These are phyloP conservation scores for Perilla frutescens DNA, from an alignment of 257 asterid genomes.

Conservation along the genomic window DNA sequence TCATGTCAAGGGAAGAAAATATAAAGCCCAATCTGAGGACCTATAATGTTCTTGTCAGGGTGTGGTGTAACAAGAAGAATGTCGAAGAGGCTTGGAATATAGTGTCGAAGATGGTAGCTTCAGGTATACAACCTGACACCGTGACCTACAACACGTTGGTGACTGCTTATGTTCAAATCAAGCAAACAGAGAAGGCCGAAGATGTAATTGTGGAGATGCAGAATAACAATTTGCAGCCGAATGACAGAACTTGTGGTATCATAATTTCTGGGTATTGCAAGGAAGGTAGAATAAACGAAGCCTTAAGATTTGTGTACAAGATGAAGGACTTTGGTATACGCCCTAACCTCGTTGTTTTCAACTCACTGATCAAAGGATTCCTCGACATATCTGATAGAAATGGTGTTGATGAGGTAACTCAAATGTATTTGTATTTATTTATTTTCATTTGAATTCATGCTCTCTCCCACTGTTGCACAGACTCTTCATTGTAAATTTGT, in stretches of 20 bases:
- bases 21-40: constrained; percentile 64
- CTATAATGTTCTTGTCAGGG: constrained; percentile 67
- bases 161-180: constrained; percentile 57
- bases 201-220: constrained; percentile 61
- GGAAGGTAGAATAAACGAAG: constrained; percentile 65
- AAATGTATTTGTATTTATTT: background rate
- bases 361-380: constrained; percentile 71
- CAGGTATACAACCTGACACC: constrained; percentile 60
- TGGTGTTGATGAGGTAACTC: constrained; percentile 68
- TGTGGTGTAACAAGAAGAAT: constrained; percentile 66
- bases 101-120: constrained; percentile 56
- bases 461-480: background rate
- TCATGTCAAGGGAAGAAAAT: constrained; percentile 56
- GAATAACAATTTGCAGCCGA: constrained; percentile 58
- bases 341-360: constrained; percentile 63
- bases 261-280: constrained; percentile 68
- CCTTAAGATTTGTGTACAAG: constrained; percentile 61
- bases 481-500: background rate
- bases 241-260: constrained; percentile 70
- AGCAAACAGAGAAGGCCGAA: constrained; percentile 57
- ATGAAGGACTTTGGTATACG: constrained; percentile 61
- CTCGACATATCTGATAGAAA: constrained; percentile 55
- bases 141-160: constrained; percentile 69
- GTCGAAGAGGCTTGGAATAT: constrained; percentile 58
- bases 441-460: constrained; percentile 17